These are phyloP conservation scores for Usnea hakonensis DNA, from an alignment of 495 filamentous ascomycete genomes.

Conservation along the genomic window DNA sequence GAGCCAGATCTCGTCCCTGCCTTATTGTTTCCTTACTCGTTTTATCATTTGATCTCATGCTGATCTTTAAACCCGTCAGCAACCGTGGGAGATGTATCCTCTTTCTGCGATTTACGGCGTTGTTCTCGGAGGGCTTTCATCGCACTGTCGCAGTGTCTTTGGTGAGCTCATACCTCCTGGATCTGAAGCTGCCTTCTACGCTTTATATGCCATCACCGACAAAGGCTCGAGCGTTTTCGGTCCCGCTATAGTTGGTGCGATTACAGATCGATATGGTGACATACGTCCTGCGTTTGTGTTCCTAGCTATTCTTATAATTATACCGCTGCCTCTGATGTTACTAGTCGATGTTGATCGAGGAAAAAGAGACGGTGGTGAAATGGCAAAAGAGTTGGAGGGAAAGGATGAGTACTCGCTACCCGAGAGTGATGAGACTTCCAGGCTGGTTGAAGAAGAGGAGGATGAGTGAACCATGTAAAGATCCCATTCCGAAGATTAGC, in stretches of 20 bases:
- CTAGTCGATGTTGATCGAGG: slow-evolving; percentile 87
- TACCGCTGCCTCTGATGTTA: slow-evolving; percentile 77
- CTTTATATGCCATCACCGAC: slow-evolving; percentile 94
- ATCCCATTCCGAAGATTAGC: background rate
- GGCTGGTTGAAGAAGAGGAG: slow-evolving; percentile 16
- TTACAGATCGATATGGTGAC: slow-evolving; percentile 82
- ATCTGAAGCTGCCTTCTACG: slow-evolving; percentile 92
- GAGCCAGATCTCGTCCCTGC: background rate
- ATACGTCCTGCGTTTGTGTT: slow-evolving; percentile 94
- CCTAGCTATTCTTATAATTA: slow-evolving; percentile 68
- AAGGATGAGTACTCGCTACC: slow-evolving; percentile 5
- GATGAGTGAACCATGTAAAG: background rate
- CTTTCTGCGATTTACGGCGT: slow-evolving; percentile 86
- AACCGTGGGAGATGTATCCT: slow-evolving; percentile 96
- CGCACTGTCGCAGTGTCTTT: slow-evolving; percentile 87
- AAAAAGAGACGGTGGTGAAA: slow-evolving; percentile 62
- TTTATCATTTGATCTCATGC: background rate
- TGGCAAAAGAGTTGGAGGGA: slow-evolving; percentile 59
- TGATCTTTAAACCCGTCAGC: slow-evolving; percentile 20
- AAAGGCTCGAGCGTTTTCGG: slow-evolving; percentile 94
- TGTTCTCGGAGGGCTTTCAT: slow-evolving; percentile 85
- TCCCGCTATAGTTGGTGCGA: slow-evolving; percentile 83
- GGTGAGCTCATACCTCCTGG: slow-evolving; percentile 90
- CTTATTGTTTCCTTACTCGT: background rate
- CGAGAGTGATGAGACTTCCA: slow-evolving; percentile 9